A percentile compares a stretch with the other conserved stretches of the same genome.
Evolutionary conservation across 2,329 filamentous ascomycete genomes (phyloP).

Genomic region (Mollisiaceae sp.): DNA sequence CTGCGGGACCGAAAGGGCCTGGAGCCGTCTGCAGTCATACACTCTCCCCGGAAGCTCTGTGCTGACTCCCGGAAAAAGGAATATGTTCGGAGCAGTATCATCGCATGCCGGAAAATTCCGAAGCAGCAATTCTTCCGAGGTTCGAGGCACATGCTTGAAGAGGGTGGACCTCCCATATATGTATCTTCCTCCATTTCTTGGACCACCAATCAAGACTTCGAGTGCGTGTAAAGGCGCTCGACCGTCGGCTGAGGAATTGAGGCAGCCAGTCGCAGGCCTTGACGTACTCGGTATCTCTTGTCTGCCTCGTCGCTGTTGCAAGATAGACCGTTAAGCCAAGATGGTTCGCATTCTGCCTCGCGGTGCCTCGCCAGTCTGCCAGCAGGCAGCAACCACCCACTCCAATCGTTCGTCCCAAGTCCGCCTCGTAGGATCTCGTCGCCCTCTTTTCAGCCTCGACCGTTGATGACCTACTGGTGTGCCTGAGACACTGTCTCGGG

Average conservation of each 20-base stretch:
- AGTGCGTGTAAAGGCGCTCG: not conserved
- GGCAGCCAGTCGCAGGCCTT: slow-evolving; percentile 3
- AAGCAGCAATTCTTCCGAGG: not conserved
- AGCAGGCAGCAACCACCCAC: not conserved
- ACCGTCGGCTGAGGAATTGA: not conserved
- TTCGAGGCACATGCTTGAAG: not conserved
- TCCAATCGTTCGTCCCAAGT: not conserved
- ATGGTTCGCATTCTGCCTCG: slow-evolving; percentile 8
- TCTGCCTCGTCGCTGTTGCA: slow-evolving; percentile 5
- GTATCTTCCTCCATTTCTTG: not conserved
- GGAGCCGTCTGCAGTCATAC: not conserved
- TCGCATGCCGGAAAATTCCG: not conserved
- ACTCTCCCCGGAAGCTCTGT: not conserved
- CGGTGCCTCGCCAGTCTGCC: not conserved
- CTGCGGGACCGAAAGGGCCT: no score
- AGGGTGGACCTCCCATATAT: slow-evolving; percentile 1
- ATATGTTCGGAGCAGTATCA: not conserved
- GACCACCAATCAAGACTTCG: not conserved
- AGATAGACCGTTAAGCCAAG: not conserved
- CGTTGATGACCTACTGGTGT: not conserved
- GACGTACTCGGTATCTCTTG: not conserved
- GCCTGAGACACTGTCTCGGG: not conserved
- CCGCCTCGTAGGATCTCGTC: not conserved
- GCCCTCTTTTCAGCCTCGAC: not conserved
- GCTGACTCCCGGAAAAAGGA: not conserved